Evolutionary conservation across 305 asterid species (phyloP).

Genomic region (Stenogyne calaminthoides): DNA sequence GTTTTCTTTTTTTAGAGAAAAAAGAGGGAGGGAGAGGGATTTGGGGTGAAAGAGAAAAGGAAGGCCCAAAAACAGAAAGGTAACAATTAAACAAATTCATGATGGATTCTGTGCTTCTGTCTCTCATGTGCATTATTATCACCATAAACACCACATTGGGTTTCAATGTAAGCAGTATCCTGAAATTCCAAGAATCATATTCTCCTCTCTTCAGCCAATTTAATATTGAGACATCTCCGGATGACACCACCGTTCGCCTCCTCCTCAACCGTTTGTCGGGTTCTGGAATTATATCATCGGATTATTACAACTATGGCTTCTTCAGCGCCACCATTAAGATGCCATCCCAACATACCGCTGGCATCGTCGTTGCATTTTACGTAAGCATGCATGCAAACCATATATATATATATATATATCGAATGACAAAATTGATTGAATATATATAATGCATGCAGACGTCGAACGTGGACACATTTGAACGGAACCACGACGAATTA

Average conservation of each 20-base stretch:
- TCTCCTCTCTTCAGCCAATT: slow-evolving; percentile 81
- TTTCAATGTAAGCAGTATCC: slow-evolving; percentile 50
- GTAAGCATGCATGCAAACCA: slow-evolving; percentile 42
- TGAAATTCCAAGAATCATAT: slow-evolving; percentile 51
- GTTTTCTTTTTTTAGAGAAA: too few relatives aligned
- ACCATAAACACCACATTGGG: background rate
- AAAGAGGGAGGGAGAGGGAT: too few relatives aligned
- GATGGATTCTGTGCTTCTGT: too few relatives aligned
- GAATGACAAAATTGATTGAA: too few relatives aligned
- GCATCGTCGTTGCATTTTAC: slow-evolving; percentile 86
- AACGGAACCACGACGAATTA: slow-evolving; percentile 79
- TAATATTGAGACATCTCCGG: slow-evolving; percentile 64
- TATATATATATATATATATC: too few relatives aligned
- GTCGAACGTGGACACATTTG: slow-evolving; percentile 72
- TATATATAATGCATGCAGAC: slow-evolving; percentile 34
- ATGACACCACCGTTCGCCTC: slow-evolving; percentile 61
- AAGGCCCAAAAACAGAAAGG: too few relatives aligned
- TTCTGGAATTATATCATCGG: slow-evolving; percentile 83
- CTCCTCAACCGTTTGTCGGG: slow-evolving; percentile 80
- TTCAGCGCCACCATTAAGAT: slow-evolving; percentile 86
- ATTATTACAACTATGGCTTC: slow-evolving; percentile 89
- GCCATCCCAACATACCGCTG: slow-evolving; percentile 84
- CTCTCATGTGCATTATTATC: too few relatives aligned
- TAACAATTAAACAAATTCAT: too few relatives aligned
- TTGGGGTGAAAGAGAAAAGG: too few relatives aligned